phyloP scores from a whole-genome alignment of 2,329 filamentous ascomycete genomes.

The Sclerotinia nivalis region DNA sequence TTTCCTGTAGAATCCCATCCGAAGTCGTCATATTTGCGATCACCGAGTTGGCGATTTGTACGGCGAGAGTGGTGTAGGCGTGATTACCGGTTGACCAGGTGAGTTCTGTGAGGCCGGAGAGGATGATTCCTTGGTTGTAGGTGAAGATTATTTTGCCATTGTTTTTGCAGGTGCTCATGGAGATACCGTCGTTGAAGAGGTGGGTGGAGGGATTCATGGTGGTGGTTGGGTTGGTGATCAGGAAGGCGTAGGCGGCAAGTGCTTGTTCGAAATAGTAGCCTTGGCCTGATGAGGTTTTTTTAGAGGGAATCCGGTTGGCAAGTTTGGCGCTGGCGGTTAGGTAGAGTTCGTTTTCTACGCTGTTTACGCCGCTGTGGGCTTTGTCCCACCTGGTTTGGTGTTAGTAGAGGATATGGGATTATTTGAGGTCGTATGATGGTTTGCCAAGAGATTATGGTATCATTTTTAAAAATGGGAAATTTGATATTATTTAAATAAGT shows the following conservation, averaged over 20 bases:
- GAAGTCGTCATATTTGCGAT: conserved; percentile 49
- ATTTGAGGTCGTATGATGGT: neutral
- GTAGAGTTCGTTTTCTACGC: conserved; percentile 59
- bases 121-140: conserved; percentile 63
- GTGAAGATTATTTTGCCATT: conserved; percentile 48
- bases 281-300: conserved; percentile 45
- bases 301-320: conserved; percentile 53
- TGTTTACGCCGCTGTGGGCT: conserved; percentile 53
- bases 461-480: neutral
- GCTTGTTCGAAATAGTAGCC: conserved; percentile 61
- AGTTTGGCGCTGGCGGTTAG: conserved; percentile 55
- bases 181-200: conserved; percentile 56
- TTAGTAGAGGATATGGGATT: neutral
- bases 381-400: conserved; percentile 51
- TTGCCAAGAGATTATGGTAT: conserved; percentile 6
- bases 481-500: neutral
- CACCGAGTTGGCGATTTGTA: conserved; percentile 56
- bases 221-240: conserved; percentile 45
- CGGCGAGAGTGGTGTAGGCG: conserved; percentile 49
- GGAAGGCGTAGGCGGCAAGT: conserved; percentile 52
- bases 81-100: conserved; percentile 51
- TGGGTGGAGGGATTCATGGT: conserved; percentile 50
- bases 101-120: conserved; percentile 58
- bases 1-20: conserved; percentile 53
- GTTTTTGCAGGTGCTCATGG: conserved; percentile 51